Percentiles rank a stretch among this genome's conserved stretches.
Evolutionary conservation across 441 rosid genomes (phyloP).

Genomic region (Gossypium schwendimanii): DNA sequence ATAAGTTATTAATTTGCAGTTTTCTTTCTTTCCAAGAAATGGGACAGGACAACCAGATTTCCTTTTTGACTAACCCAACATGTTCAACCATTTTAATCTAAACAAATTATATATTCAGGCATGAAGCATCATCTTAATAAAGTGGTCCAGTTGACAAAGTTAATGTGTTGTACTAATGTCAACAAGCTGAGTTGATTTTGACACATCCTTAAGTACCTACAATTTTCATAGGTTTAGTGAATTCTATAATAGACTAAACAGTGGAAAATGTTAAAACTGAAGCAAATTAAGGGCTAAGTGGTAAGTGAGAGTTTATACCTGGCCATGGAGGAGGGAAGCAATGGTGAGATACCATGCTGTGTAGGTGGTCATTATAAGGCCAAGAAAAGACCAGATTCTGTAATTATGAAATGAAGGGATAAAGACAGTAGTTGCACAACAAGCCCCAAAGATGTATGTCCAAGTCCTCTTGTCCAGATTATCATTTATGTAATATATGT

Average conservation of each 20-base stretch:
- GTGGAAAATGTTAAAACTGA: no score
- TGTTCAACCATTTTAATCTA: neutral
- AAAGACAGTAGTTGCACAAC: conserved; percentile 77
- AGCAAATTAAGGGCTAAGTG: no score
- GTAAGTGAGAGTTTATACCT: conserved; percentile 28
- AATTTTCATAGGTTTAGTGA: no score
- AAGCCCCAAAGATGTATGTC: conserved; percentile 72
- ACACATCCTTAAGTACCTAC: neutral
- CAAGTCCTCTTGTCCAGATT: conserved; percentile 76
- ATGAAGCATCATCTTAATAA: neutral
- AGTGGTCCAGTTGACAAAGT: neutral
- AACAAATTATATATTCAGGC: neutral
- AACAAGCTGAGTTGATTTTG: neutral
- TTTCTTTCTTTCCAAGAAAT: conserved; percentile 11
- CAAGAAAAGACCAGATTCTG: conserved; percentile 77
- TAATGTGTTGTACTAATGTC: neutral
- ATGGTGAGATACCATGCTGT: conserved; percentile 73
- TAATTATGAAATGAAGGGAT: conserved; percentile 77
- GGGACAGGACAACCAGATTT: conserved; percentile 25
- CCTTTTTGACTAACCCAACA: conserved; percentile 20
- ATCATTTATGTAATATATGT: conserved; percentile 72
- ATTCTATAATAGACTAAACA: no score
- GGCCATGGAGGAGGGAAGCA: conserved; percentile 69
- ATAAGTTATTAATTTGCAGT: neutral
- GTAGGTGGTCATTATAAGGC: conserved; percentile 74